These are phyloP conservation scores for Hypholoma sublateritium DNA, from an alignment of 768 basidiomycete genomes.

Conservation along the genomic window DNA sequence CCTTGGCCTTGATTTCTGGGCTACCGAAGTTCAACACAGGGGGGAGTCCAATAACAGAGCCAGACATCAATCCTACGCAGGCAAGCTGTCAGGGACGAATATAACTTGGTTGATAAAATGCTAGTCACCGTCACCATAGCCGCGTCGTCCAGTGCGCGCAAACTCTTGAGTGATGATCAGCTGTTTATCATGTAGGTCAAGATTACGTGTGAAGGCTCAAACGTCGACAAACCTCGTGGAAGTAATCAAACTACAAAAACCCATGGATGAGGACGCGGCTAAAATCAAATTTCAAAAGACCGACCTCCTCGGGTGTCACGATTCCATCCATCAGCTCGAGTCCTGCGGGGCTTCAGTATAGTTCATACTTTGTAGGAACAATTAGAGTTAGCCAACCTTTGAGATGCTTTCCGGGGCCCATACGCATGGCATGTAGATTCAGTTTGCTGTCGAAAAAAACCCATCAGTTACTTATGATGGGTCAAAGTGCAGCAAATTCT, in stretches of 20 bases:
- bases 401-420: slow-evolving; percentile 92
- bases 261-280: not conserved
- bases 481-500: not conserved
- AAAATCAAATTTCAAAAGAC: not conserved
- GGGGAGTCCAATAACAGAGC: slow-evolving; percentile 81
- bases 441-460: slow-evolving; percentile 41
- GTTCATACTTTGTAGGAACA: not conserved
- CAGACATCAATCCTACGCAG: slow-evolving; percentile 54
- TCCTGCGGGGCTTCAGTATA: slow-evolving; percentile 34
- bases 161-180: slow-evolving; percentile 82
- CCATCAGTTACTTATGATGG: not conserved
- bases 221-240: slow-evolving; percentile 59
- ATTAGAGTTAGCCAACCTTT: slow-evolving; percentile 33
- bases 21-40: slow-evolving; percentile 83
- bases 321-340: slow-evolving; percentile 75
- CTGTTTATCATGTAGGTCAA: slow-evolving; percentile 26
- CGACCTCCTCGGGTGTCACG: slow-evolving; percentile 75
- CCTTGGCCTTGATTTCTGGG: slow-evolving; percentile 50
- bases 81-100: not conserved
- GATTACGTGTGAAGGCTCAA: not conserved
- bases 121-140: slow-evolving; percentile 72
- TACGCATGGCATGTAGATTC: slow-evolving; percentile 86
- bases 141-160: slow-evolving; percentile 63
- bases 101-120: not conserved
- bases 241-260: slow-evolving; percentile 73